These are phyloP conservation scores for Sphenostylis stenocarpa DNA, from an alignment of 306 rosid species.

Conservation along the genomic window DNA sequence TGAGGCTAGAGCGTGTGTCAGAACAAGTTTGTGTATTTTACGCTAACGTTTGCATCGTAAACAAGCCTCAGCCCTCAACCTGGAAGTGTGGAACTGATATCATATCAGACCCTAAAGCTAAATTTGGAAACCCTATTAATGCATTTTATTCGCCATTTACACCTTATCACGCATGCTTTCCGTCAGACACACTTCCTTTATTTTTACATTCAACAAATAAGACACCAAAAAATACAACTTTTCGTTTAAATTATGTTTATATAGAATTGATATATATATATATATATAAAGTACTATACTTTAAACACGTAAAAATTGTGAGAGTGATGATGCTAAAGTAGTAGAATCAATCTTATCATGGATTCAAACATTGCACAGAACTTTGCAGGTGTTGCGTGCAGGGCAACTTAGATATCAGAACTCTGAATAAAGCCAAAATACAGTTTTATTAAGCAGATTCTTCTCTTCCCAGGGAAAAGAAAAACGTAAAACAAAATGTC, in stretches of 20 bases:
- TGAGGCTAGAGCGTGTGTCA: constrained; percentile 32
- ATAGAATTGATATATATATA: no score
- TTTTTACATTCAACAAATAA: no score
- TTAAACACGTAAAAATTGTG: no score
- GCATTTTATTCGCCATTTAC: neutral
- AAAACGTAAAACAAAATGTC: no score
- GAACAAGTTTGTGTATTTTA: neutral
- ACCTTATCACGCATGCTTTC: neutral
- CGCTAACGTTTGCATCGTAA: constrained; percentile 5
- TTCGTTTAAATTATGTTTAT: no score
- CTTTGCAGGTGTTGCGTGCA: neutral
- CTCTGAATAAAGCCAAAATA: neutral
- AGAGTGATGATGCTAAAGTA: neutral
- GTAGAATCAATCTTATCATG: neutral
- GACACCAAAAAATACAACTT: no score
- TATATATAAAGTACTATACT: no score
- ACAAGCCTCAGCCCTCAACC: neutral
- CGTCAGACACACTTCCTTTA: neutral
- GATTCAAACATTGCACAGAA: neutral
- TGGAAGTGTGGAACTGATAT: neutral
- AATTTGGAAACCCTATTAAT: neutral
- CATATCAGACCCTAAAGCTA: neutral
- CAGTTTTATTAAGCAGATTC: neutral
- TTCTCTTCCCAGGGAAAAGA: neutral
- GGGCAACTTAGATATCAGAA: neutral